Evolutionary conservation across 805 yeast species (phyloP), one percentile per base, ranked within the genome.

Genomic region (Yamadazyma insecticola): DNA sequence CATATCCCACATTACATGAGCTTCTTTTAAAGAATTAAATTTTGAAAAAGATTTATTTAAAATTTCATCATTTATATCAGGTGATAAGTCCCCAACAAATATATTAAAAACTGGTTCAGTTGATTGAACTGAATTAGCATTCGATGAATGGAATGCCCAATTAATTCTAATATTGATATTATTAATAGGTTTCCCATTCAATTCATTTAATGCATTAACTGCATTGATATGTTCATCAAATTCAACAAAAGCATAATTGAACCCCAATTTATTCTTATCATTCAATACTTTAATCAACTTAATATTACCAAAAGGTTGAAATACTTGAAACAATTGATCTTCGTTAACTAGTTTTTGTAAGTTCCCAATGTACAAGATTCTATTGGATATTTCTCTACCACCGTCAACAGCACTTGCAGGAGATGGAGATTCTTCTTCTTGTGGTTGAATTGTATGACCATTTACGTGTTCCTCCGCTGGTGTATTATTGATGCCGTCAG

Each of bases 1-100:
- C 94, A 86, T 85, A 54, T 88, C 96, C 96, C 96, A 87, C 96
- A 87, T 88, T 19, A 87, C 96, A 45, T 87, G 88, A 9, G 95
- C 96, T 54, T 84, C 92, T 28, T 75, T 62, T 47, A 83, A 63
- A 1, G 87, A 72, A 12, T 67, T 63, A 53, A 73, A 82, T 34
- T 65, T 62, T 4, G 63, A 44, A 50, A 87, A 87, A 9, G 81
- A 67, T 26, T 55, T 59, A 30, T 66, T 66, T 40, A 87, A 68
- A 12, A 74, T 51, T 43, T 82, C 94, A 57, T 88, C 96, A 50
- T 83, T 79, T 22, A 88, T 80, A 47, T 88, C 95, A 6, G 81
- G 69, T 23, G 86, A 76, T 44, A 87, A 69, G 53, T 88, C 96
- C 36, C 96, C 96, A 19, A 88, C 86, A 55, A 87, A 88, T 30